Percentiles rank a stretch among this genome's conserved stretches.
These are phyloP conservation scores for Cadophora sp. DNA, from an alignment of 2,329 filamentous ascomycete genomes.

Conservation along the genomic window DNA sequence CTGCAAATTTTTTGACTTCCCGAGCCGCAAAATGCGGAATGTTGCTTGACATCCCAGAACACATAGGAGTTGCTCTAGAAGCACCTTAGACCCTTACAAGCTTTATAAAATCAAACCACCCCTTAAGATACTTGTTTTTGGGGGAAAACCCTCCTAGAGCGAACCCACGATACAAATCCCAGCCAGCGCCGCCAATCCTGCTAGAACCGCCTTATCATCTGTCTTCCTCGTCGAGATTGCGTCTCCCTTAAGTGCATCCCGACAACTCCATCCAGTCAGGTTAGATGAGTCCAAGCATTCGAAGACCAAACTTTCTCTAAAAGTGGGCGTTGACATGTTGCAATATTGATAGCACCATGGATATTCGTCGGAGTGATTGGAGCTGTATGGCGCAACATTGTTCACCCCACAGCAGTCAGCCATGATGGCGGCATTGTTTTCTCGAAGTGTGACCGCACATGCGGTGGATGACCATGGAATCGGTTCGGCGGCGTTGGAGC, in stretches of 20 bases:
- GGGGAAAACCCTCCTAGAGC: neutral
- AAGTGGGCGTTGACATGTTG: neutral
- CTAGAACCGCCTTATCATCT: neutral
- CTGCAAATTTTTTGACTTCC: no score
- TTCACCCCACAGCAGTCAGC: neutral
- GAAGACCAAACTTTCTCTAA: neutral
- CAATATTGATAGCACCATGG: slow-evolving; percentile 8
- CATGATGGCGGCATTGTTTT: neutral
- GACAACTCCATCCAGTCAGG: neutral
- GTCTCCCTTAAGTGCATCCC: neutral
- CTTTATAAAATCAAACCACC: no score
- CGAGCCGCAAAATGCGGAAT: no score
- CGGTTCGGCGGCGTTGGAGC: neutral
- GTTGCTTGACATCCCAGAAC: no score
- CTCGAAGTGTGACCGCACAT: neutral
- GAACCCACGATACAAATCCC: neutral
- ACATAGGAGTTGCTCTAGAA: no score
- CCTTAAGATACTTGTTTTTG: no score
- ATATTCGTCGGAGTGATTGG: neutral
- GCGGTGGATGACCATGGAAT: slow-evolving; percentile 1
- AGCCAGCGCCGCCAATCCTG: neutral
- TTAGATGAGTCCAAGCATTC: neutral
- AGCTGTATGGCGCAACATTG: neutral
- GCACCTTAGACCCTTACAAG: no score
- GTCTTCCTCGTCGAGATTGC: neutral